Evolutionary conservation across 2,329 filamentous ascomycete species (phyloP).

Genomic region (Fusarium nanum): DNA sequence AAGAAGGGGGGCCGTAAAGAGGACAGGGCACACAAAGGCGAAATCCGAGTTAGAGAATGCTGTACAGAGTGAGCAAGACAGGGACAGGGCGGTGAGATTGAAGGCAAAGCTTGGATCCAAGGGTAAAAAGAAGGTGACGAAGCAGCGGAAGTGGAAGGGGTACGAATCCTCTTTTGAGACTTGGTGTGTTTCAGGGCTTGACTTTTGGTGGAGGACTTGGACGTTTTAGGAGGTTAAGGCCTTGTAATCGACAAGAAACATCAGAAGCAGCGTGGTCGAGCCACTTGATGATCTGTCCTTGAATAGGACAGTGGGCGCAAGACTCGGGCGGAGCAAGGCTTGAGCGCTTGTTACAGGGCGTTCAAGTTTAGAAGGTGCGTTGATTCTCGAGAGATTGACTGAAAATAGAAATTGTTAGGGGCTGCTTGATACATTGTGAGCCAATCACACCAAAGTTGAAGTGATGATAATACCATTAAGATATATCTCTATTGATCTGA

Average conservation of each 20-base stretch:
- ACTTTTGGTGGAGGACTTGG: slow-evolving; percentile 11
- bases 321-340: slow-evolving; percentile 43
- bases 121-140: slow-evolving; percentile 30
- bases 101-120: slow-evolving; percentile 42
- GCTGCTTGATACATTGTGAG: not conserved
- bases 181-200: slow-evolving; percentile 44
- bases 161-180: slow-evolving; percentile 34
- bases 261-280: slow-evolving; percentile 32
- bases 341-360: slow-evolving; percentile 39
- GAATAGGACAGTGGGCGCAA: slow-evolving; percentile 42
- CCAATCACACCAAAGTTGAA: slow-evolving; percentile 7
- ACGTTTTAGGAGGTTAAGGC: slow-evolving; percentile 20
- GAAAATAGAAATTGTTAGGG: slow-evolving; percentile 19
- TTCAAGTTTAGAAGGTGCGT: not conserved
- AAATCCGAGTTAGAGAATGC: slow-evolving; percentile 40
- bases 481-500: not conserved
- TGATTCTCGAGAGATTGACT: not conserved
- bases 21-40: slow-evolving; percentile 43
- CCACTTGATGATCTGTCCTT: slow-evolving; percentile 39
- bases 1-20: slow-evolving; percentile 27
- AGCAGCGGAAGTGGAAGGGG: slow-evolving; percentile 32
- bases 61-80: slow-evolving; percentile 22
- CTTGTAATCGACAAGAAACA: slow-evolving; percentile 29
- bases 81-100: slow-evolving; percentile 40
- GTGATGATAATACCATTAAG: not conserved